phyloP scores from a whole-genome alignment of 352 stramenopile species.

The Albugo laibachii region DNA sequence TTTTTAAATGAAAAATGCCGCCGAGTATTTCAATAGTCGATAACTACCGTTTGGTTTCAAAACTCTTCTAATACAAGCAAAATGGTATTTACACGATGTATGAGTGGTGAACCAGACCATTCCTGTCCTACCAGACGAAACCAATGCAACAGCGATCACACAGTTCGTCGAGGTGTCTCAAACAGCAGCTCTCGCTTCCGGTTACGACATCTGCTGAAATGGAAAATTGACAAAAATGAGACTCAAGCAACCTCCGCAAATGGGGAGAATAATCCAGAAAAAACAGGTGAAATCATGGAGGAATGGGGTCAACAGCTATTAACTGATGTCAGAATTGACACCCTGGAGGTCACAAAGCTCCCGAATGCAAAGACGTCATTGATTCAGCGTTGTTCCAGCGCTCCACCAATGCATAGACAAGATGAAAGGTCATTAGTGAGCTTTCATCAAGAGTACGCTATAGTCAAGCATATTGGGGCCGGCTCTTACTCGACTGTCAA shows the following conservation, averaged over 20 bases:
- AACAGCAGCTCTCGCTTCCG: too few species aligned
- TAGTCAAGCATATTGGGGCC: slow-evolving; percentile 61
- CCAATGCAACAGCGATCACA: too few species aligned
- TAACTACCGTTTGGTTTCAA: too few species aligned
- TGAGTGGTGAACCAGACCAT: slow-evolving; percentile 25
- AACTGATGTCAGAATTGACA: not conserved
- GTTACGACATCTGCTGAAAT: too few species aligned
- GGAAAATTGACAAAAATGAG: too few species aligned
- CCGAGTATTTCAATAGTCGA: too few species aligned
- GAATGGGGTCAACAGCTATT: not conserved
- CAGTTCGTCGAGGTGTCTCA: too few species aligned
- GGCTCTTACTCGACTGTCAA: slow-evolving; percentile 79
- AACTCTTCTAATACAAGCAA: too few species aligned
- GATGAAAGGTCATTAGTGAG: slow-evolving; percentile 66
- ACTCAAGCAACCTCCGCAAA: not conserved
- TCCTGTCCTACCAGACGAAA: slow-evolving; percentile 7
- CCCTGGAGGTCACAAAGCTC: not conserved
- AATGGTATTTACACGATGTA: slow-evolving; percentile 21
- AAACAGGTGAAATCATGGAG: too few species aligned
- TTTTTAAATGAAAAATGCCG: too few species aligned
- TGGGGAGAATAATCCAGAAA: not conserved
- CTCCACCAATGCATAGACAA: slow-evolving; percentile 23
- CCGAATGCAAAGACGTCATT: not conserved
- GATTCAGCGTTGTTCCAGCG: not conserved
- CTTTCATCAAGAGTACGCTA: slow-evolving; percentile 67